These are phyloP conservation scores for Nannochloropsis oceanica DNA, from an alignment of 108 stramenopile species.

Conservation along the genomic window DNA sequence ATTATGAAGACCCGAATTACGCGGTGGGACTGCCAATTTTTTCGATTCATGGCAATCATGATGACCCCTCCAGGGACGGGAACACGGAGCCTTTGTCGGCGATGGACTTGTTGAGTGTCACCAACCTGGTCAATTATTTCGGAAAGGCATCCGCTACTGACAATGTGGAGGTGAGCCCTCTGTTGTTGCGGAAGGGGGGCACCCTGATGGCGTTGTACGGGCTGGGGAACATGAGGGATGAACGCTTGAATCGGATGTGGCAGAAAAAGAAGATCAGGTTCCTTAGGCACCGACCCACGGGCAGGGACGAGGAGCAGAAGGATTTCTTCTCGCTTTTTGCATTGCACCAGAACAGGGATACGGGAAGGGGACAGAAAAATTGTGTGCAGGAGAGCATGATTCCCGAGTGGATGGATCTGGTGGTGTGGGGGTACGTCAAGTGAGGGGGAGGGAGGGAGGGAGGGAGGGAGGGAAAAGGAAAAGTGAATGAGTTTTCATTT, in stretches of 20 bases:
- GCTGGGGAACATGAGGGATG: slow-evolving; percentile 88
- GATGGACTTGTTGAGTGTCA: slow-evolving; percentile 64
- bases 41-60: slow-evolving; percentile 95
- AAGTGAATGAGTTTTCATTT: slow-evolving; percentile 18
- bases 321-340: slow-evolving; percentile 79
- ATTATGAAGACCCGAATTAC: slow-evolving; percentile 66
- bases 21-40: slow-evolving; percentile 84
- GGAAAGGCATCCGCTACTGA: slow-evolving; percentile 56
- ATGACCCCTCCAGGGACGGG: slow-evolving; percentile 74
- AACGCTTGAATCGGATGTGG: slow-evolving; percentile 92
- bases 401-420: slow-evolving; percentile 94
- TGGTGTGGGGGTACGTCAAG: slow-evolving; percentile 23
- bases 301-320: slow-evolving; percentile 6
- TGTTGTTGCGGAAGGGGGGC: slow-evolving; percentile 75
- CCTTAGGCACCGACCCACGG: slow-evolving; percentile 41
- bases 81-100: slow-evolving; percentile 54
- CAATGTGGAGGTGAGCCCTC: slow-evolving; percentile 60
- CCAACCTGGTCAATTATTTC: slow-evolving; percentile 89
- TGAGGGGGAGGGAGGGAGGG: neutral
- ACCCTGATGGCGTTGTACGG: slow-evolving; percentile 83
- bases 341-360: slow-evolving; percentile 92
- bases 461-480: neutral
- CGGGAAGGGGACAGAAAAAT: slow-evolving; percentile 79
- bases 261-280: slow-evolving; percentile 60
- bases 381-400: slow-evolving; percentile 93